A percentile compares a stretch with the other conserved stretches of the same genome.
Evolutionary conservation across 768 basidiomycete species (phyloP).

Genomic region (Sutorius australiensis): DNA sequence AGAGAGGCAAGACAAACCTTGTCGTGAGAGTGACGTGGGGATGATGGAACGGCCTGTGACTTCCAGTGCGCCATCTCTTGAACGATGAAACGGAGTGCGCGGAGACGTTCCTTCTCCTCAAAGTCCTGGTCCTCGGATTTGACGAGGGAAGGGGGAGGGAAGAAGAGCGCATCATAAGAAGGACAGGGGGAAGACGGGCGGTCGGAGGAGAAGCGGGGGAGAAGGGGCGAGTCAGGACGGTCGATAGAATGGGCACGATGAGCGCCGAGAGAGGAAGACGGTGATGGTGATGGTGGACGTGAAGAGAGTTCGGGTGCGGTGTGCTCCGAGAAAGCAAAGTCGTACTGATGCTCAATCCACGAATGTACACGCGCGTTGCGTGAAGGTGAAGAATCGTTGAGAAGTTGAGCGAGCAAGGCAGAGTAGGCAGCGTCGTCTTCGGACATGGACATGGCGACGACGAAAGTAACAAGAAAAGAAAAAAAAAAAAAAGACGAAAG

Average conservation of each 20-base stretch:
- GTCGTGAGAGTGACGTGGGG: constrained; percentile 6
- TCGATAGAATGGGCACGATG: constrained; percentile 20
- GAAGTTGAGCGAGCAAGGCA: constrained; percentile 25
- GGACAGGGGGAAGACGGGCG: constrained; percentile 24
- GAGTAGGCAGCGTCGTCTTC: constrained; percentile 32
- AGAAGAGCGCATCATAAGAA: constrained; percentile 35
- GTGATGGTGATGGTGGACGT: constrained; percentile 25
- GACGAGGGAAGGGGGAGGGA: constrained; percentile 17
- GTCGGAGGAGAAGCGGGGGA: constrained; percentile 26
- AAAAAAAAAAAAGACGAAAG: not conserved
- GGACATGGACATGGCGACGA: constrained; percentile 17
- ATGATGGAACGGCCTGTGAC: not conserved
- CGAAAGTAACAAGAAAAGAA: not conserved
- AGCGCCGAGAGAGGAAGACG: constrained; percentile 31
- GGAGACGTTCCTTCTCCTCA: constrained; percentile 32
- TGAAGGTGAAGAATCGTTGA: constrained; percentile 18
- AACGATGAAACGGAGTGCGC: constrained; percentile 34
- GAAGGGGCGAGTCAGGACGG: constrained; percentile 30
- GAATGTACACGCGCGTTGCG: constrained; percentile 33
- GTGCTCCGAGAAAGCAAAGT: constrained; percentile 32
- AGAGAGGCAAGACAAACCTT: constrained; percentile 5
- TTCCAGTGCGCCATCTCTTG: constrained; percentile 34
- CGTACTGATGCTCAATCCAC: constrained; percentile 36
- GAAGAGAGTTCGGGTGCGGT: constrained; percentile 1
- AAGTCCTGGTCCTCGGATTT: constrained; percentile 12